phyloP scores from a whole-genome alignment of 345 rosid species.

The Cardamine occulta region DNA sequence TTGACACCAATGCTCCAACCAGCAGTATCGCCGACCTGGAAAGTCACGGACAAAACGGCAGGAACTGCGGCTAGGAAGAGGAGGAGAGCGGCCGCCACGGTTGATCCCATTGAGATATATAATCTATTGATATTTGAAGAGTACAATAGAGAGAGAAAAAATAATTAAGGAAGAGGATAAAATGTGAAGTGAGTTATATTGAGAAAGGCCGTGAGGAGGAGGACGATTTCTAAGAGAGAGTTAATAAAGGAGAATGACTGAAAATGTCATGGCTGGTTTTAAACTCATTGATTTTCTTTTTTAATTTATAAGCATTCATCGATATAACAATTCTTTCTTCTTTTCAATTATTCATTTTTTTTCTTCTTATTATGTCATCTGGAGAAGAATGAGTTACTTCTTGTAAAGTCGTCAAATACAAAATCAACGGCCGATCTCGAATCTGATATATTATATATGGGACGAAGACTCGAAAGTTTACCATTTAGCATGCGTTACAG shows the following conservation, averaged over 20 bases:
- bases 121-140: neutral
- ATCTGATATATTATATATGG: neutral
- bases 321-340: neutral
- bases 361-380: neutral
- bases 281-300: no score
- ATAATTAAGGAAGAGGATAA: neutral
- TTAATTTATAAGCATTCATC: no score
- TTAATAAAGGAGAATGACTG: neutral
- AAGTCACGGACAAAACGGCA: constrained; percentile 30
- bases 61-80: constrained; percentile 35
- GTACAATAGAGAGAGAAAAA: neutral
- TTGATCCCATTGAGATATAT: constrained; percentile 9
- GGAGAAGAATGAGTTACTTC: neutral
- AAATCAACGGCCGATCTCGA: neutral
- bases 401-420: neutral
- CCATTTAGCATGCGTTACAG: no score
- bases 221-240: constrained; percentile 5
- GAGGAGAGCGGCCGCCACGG: constrained; percentile 19
- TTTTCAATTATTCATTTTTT: neutral
- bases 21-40: constrained; percentile 38
- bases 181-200: constrained; percentile 27
- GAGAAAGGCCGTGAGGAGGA: neutral
- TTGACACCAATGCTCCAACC: constrained; percentile 39
- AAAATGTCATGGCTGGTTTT: constrained; percentile 7
- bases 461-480: no score